Base-by-base conservation (phyloP, 2,329 filamentous ascomycete species). In the Pseudogymnoascus sp. region DNA sequence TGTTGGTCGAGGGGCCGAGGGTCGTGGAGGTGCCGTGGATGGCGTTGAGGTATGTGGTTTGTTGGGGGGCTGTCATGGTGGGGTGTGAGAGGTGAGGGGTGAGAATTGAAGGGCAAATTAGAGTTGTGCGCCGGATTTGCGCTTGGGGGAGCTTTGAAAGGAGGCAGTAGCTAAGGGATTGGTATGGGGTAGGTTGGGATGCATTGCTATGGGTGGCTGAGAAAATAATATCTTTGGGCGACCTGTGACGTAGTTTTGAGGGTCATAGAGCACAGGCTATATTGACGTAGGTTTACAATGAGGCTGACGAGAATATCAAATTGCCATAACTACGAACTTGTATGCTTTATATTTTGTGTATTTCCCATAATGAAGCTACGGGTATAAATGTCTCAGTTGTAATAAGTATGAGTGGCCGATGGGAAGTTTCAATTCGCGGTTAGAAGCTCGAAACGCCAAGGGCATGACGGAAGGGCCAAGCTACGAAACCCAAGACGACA, bases 31-130 rank as follows among this genome's bases (percentile, higher is more conserved):
- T 67, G 62, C 67, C 69, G 57, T 62, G 64, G 31, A 65, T 65
- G 19, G 60, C 61, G 60, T 70, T 71, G 62, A 73, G 66, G 19
- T 63, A 62, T 40, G 69, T 69, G 68, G 73, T 70, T 35, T 72
- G 63, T 59, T 72, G 64, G 7, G 71, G 71, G 10, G 69, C 68
- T 19, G 70, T 68, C 71, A 72, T 73, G 17, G n/a, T 66, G 17
- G n/a, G 59, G 11, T 33, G n/a, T 21, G 10, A 65, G 67, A 10
- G 38, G 2, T 13, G 42, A 65, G 67, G 19, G 38, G 2, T 13
- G 42, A 5, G 13, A 19, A 19, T 44, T 44, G 17, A 15, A 47
- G 42, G 19, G 42, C 15, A 23, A 26, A 26, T 47, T 17, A 3
- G 10, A n/a, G 15, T 36, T 15, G 40, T 44, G 40, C 40, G 42